Conservation (phyloP, 352 stramenopile genomes). For the Globisporangium apiculatum region DNA sequence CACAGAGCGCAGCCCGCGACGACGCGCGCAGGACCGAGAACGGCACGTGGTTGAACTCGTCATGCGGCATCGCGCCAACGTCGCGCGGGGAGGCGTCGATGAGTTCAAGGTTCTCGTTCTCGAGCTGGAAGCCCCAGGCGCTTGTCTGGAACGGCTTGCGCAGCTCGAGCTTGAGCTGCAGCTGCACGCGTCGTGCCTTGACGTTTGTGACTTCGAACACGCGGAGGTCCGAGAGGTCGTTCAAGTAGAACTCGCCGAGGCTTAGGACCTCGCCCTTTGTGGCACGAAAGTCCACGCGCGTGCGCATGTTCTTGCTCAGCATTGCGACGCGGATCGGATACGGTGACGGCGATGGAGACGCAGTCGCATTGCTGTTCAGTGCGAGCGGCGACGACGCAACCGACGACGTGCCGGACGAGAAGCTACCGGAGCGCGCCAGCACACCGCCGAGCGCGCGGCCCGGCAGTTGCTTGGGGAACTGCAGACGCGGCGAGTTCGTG, state of each 20-base stretch:
- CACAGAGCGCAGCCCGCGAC: constrained; percentile 54
- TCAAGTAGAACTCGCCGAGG: constrained; percentile 82
- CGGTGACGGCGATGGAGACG: constrained; percentile 16
- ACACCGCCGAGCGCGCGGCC: not conserved
- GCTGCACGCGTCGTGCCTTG: constrained; percentile 33
- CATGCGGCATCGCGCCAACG: constrained; percentile 9
- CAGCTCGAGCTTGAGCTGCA: constrained; percentile 69
- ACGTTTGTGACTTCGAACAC: constrained; percentile 77
- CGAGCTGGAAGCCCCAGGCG: constrained; percentile 76
- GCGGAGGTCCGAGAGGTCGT: constrained; percentile 79
- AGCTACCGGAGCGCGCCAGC: constrained; percentile 11
- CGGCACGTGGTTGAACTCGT: constrained; percentile 75
- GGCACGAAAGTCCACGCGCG: constrained; percentile 38
- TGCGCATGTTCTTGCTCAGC: constrained; percentile 56
- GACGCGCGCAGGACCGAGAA: constrained; percentile 64
- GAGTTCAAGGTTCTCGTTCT: constrained; percentile 82
- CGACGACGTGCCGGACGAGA: constrained; percentile 15
- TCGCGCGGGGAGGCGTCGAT: constrained; percentile 31
- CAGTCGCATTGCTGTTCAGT: not conserved
- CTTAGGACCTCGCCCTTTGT: constrained; percentile 48
- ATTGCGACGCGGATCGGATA: constrained; percentile 40
- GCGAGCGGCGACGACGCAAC: constrained; percentile 7
- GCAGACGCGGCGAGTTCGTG: constrained; percentile 11
- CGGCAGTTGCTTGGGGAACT: constrained; percentile 6
- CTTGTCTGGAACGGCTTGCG: constrained; percentile 77